Percentiles rank a stretch among this genome's conserved stretches.
Evolutionary conservation across 805 yeast species (phyloP).

Genomic region (Saturnispora serradocipensis): DNA sequence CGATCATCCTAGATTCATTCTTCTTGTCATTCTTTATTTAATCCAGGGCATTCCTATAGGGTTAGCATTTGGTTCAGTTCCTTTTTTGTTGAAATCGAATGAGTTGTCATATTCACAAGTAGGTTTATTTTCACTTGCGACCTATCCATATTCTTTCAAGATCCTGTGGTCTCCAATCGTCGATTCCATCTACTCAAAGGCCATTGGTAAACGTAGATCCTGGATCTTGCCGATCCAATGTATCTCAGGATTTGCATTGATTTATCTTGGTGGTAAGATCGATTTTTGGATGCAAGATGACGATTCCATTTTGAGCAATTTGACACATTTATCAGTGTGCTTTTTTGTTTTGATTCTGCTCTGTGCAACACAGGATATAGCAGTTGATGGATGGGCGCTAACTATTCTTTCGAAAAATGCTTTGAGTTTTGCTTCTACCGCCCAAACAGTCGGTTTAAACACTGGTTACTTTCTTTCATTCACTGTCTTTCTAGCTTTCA

Average conservation of each 20-base stretch:
- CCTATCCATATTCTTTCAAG: constrained; percentile 91
- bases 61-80: constrained; percentile 87
- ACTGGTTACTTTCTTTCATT: constrained; percentile 88
- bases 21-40: constrained; percentile 66
- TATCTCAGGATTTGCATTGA: constrained; percentile 61
- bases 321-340: constrained; percentile 50
- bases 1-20: constrained; percentile 68
- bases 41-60: constrained; percentile 98
- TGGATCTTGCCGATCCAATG: constrained; percentile 94
- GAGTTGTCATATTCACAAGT: constrained; percentile 79
- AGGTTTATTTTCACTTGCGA: constrained; percentile 83
- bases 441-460: constrained; percentile 92
- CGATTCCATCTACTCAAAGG: constrained; percentile 66
- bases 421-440: constrained; percentile 88
- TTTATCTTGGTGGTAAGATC: constrained; percentile 52
- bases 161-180: constrained; percentile 94
- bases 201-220: constrained; percentile 72
- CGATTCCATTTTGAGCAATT: constrained; percentile 37
- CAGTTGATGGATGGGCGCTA: constrained; percentile 98
- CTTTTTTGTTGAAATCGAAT: constrained; percentile 72
- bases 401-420: constrained; percentile 73
- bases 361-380: constrained; percentile 97
- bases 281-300: constrained; percentile 35
- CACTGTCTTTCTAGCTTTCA: constrained; percentile 83
- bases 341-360: constrained; percentile 75